Conservation (phyloP, 2,329 filamentous ascomycete species). For the Fusarium torreyae region DNA sequence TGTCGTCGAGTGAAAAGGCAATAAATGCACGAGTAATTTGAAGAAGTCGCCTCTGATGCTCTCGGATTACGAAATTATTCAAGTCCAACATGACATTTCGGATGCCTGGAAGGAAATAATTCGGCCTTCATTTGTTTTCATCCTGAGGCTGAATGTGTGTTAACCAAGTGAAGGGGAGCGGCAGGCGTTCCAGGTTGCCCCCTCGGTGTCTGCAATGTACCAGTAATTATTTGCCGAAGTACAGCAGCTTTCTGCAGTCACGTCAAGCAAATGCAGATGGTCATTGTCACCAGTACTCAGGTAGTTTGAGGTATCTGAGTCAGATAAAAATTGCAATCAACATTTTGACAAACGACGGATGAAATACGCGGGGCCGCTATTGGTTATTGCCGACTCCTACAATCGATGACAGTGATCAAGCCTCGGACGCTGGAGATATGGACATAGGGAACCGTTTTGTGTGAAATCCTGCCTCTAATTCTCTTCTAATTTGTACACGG, state of each 20-base stretch:
- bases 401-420: not conserved
- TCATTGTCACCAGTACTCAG: not conserved
- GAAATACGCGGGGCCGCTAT: not conserved
- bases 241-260: not conserved
- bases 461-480: conserved; percentile 50
- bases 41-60: conserved; percentile 10
- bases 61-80: conserved; percentile 5
- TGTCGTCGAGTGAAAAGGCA: not conserved
- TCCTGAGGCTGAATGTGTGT: conserved; percentile 45
- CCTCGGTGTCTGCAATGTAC: conserved; percentile 41
- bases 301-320: conserved; percentile 7
- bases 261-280: not conserved
- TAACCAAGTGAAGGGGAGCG: conserved; percentile 19
- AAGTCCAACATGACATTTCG: conserved; percentile 17
- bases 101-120: conserved; percentile 16
- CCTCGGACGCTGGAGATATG: not conserved
- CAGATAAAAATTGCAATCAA: conserved; percentile 9
- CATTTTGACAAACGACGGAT: not conserved
- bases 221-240: conserved; percentile 18
- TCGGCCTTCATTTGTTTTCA: conserved; percentile 39
- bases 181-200: conserved; percentile 30
- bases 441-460: conserved; percentile 37
- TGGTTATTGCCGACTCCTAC: conserved; percentile 3
- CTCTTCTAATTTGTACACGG: conserved; percentile 55
- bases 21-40: conserved; percentile 2